Evolutionary conservation across 2,329 filamentous ascomycete species (phyloP).

Genomic region (Fusarium nisikadoi): DNA sequence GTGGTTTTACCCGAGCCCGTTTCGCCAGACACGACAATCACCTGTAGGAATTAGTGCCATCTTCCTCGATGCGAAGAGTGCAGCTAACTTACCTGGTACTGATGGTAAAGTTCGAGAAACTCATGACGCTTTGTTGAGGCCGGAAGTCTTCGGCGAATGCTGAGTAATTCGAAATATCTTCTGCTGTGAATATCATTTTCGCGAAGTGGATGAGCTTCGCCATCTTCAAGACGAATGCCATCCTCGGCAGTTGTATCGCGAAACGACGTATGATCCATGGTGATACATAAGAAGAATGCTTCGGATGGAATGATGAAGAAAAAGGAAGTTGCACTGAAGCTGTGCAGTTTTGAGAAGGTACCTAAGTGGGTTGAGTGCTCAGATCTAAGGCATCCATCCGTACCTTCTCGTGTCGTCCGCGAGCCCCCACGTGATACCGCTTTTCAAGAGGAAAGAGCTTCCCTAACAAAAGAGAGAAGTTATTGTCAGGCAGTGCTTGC

Average conservation of each 20-base stretch:
- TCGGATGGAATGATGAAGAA: no score
- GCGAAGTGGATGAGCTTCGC: neutral
- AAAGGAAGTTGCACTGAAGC: neutral
- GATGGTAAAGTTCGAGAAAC: neutral
- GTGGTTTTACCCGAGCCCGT: slow-evolving; percentile 36
- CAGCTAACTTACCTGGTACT: neutral
- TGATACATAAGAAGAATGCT: no score
- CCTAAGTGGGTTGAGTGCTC: neutral
- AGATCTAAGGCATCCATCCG: neutral
- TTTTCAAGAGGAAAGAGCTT: neutral
- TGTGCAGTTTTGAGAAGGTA: neutral
- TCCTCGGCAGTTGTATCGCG: neutral
- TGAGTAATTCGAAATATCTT: neutral
- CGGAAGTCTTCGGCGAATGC: neutral
- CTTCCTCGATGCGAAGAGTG: neutral
- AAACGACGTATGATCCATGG: neutral
- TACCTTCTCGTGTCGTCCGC: neutral
- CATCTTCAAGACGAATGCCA: neutral
- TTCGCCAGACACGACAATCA: slow-evolving; percentile 23
- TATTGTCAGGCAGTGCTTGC: neutral
- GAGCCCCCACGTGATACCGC: neutral
- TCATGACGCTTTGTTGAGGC: neutral
- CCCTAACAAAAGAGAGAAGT: neutral
- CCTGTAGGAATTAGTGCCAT: neutral
- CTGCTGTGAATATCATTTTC: neutral